phyloP scores from a whole-genome alignment of 306 rosid genomes.

The Erythrophleum fordii region DNA sequence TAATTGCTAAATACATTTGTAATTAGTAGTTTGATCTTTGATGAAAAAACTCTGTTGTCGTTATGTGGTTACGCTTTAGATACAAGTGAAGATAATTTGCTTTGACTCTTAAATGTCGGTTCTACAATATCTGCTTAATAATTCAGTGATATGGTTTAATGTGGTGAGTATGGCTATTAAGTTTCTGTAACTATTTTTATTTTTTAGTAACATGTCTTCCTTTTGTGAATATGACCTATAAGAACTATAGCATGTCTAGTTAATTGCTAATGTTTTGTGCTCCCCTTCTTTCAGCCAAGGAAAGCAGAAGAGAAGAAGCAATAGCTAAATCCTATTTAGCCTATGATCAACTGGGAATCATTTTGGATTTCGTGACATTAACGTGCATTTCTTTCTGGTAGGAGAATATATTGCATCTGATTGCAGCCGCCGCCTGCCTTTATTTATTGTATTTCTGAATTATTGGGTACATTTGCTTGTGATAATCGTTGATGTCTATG shows the following conservation, averaged over 20 bases:
- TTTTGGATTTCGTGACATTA: conserved; percentile 12
- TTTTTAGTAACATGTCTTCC: neutral
- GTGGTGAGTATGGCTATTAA: neutral
- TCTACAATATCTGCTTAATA: neutral
- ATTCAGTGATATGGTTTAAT: neutral
- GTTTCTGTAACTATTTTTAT: neutral
- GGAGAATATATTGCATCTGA: conserved; percentile 15
- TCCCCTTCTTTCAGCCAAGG: conserved; percentile 72
- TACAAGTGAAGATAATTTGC: neutral
- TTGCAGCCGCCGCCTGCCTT: conserved; percentile 11
- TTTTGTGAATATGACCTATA: conserved; percentile 12
- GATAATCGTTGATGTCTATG: neutral
- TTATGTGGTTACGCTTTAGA: neutral
- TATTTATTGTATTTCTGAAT: conserved; percentile 33
- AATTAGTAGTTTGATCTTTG: neutral
- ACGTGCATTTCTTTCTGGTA: conserved; percentile 30
- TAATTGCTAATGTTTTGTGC: conserved; percentile 7
- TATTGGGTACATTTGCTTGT: conserved; percentile 3
- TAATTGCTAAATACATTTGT: neutral
- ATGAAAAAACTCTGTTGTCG: neutral
- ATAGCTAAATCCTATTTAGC: conserved; percentile 36
- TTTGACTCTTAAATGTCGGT: neutral
- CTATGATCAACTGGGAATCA: conserved; percentile 9
- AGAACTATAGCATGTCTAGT: conserved; percentile 3
- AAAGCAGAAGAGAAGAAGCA: conserved; percentile 92